Evolutionary conservation across 768 basidiomycete species (phyloP), one percentile per base, ranked within the genome.

Genomic region (Tephrocybe rancida): DNA sequence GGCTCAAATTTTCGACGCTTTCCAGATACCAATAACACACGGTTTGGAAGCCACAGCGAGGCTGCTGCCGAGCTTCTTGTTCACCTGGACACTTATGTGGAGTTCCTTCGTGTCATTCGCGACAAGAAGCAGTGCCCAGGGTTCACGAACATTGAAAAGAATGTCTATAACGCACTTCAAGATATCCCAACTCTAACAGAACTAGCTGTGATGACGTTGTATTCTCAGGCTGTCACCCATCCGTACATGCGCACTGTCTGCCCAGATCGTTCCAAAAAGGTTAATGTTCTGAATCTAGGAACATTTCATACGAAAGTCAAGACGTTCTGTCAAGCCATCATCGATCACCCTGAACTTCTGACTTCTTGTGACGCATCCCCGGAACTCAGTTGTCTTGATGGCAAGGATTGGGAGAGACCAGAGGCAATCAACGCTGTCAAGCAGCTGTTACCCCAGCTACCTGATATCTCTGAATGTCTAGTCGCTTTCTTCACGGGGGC

Each of bases 11-110:
- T 27, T 10, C 3, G 64, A n/a, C 43, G 25, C 21, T 73, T 67
- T 54, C 72, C 73, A 0, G 70, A 73, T 45, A 73, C 72, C 2
- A 67, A 58, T 49, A 73, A 70, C 51, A 71, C 59, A 1, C 65
- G 65, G 0, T 74, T 60, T 46, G 62, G 68, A 38, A 69, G 66
- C 0, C 57, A 72, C 42, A 54, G 61, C n/a, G 54, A 65, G 1
- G 68, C 63, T 4, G 65, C 64, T 0, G 50, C 50, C 1, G 63
- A 55, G 10, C 41, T 69, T 8, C 30, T 75, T 4, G 38, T 59
- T 0, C 37, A 68, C 30, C 61, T 61, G 3, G n/a, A n/a, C n/a
- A n/a, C n/a, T n/a, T n/a, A n/a, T n/a, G 32, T 58, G 0, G 29
- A 61, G 2, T 70, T 68, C 53, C 46, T 73, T 0, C 50, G 59